Evolutionary conservation across 2,329 filamentous ascomycete species (phyloP).

Genomic region (Trichophyton benhamiae): DNA sequence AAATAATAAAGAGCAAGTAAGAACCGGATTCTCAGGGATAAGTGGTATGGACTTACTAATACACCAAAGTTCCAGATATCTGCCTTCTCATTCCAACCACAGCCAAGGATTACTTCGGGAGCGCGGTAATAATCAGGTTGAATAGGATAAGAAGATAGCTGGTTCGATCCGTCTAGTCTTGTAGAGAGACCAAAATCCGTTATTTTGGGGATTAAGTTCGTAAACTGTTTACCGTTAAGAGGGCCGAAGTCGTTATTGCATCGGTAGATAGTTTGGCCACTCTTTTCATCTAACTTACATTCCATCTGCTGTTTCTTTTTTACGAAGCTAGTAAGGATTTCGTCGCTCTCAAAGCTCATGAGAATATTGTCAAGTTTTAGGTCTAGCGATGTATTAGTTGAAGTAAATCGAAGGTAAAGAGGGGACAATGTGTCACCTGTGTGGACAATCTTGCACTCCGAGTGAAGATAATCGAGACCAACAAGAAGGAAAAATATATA

Average conservation of each 20-base stretch:
- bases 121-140: slow-evolving; percentile 17
- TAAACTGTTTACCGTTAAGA: slow-evolving; percentile 10
- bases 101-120: slow-evolving; percentile 18
- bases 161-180: slow-evolving; percentile 11
- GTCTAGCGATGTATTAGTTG: slow-evolving; percentile 3
- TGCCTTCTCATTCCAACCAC: slow-evolving; percentile 16
- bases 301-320: slow-evolving; percentile 4
- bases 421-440: slow-evolving; percentile 19
- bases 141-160: slow-evolving; percentile 7
- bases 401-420: background rate
- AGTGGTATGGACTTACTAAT: background rate
- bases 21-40: background rate
- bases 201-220: slow-evolving; percentile 10
- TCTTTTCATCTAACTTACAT: slow-evolving; percentile 12
- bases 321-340: slow-evolving; percentile 7
- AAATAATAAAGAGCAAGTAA: background rate
- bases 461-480: slow-evolving; percentile 8
- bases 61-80: slow-evolving; percentile 20
- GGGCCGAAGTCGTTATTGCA: slow-evolving; percentile 17
- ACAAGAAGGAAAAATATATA: slow-evolving; percentile 19
- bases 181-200: slow-evolving; percentile 12
- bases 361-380: slow-evolving; percentile 12
- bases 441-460: slow-evolving; percentile 27
- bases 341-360: slow-evolving; percentile 8
- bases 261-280: slow-evolving; percentile 14